Evolutionary conservation across 2,329 filamentous ascomycete species (phyloP).

Genomic region (Teratosphaeria gauchensis): DNA sequence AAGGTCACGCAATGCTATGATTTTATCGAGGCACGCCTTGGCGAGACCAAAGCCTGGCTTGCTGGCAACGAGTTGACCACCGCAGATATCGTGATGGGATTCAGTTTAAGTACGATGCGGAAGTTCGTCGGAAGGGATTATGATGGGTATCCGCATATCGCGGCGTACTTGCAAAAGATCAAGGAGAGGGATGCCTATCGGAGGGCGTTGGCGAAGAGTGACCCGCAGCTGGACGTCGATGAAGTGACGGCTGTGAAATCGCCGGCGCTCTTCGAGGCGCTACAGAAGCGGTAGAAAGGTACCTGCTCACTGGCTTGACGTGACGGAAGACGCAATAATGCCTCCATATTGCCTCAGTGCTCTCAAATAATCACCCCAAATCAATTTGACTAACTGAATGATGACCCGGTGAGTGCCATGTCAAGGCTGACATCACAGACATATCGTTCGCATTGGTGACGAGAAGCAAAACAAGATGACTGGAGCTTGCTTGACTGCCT

Average conservation of each 20-base stretch:
- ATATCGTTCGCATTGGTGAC: too few species aligned
- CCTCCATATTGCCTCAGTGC: too few species aligned
- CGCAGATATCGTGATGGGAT: slow-evolving; percentile 57
- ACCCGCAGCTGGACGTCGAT: slow-evolving; percentile 18
- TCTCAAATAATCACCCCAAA: too few species aligned
- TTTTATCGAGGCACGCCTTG: slow-evolving; percentile 43
- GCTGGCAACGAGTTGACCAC: slow-evolving; percentile 53
- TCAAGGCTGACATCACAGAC: too few species aligned
- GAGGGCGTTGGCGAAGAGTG: slow-evolving; percentile 25
- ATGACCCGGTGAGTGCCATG: too few species aligned
- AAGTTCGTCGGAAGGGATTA: slow-evolving; percentile 16
- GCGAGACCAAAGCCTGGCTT: slow-evolving; percentile 40
- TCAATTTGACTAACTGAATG: too few species aligned
- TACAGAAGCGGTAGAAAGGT: neutral
- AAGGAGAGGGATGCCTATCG: slow-evolving; percentile 18
- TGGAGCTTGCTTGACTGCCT: too few species aligned
- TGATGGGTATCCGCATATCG: slow-evolving; percentile 13
- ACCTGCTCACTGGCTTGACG: too few species aligned
- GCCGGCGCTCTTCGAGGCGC: neutral
- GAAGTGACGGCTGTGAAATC: neutral
- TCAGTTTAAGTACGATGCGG: slow-evolving; percentile 52
- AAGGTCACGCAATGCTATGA: slow-evolving; percentile 32
- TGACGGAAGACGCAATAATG: too few species aligned
- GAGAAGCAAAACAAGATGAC: too few species aligned
- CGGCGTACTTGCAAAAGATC: slow-evolving; percentile 22